These are phyloP conservation scores for Emydomyces testavorans DNA, from an alignment of 2,329 filamentous ascomycete species.

Conservation along the genomic window DNA sequence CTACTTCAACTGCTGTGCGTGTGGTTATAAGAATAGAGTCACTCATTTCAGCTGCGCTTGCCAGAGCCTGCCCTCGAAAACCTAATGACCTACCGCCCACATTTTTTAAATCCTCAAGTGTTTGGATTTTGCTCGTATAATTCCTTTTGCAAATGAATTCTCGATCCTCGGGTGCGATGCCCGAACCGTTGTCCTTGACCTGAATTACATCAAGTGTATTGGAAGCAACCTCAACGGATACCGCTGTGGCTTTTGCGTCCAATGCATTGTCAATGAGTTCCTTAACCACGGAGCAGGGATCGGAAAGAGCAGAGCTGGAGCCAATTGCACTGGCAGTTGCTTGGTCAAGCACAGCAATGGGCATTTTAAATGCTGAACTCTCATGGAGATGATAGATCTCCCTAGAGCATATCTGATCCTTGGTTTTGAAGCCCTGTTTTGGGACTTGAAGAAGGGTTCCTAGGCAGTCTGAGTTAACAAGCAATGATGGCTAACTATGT, in stretches of 20 bases:
- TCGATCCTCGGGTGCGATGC: slow-evolving; percentile 47
- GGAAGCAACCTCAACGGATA: slow-evolving; percentile 47
- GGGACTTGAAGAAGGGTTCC: too few relatives aligned
- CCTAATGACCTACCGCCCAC: slow-evolving; percentile 49
- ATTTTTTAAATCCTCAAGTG: slow-evolving; percentile 44
- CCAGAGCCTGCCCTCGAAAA: slow-evolving; percentile 54
- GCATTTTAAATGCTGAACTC: slow-evolving; percentile 31
- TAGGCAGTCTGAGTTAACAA: too few relatives aligned
- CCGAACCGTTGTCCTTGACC: slow-evolving; percentile 53
- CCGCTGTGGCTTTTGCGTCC: slow-evolving; percentile 48
- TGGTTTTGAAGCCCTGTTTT: too few relatives aligned
- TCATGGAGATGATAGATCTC: too few relatives aligned
- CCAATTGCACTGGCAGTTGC: slow-evolving; percentile 42
- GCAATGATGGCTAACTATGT: too few relatives aligned
- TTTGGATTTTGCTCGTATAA: slow-evolving; percentile 53
- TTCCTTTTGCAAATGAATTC: slow-evolving; percentile 45
- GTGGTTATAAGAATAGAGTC: slow-evolving; percentile 44
- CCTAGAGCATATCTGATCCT: too few relatives aligned
- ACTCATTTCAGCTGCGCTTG: slow-evolving; percentile 50
- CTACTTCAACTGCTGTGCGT: slow-evolving; percentile 45
- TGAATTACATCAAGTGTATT: slow-evolving; percentile 53
- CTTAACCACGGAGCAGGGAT: slow-evolving; percentile 48
- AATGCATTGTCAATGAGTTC: slow-evolving; percentile 58
- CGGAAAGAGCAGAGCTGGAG: slow-evolving; percentile 46
- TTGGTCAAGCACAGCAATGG: slow-evolving; percentile 36